phyloP scores from a whole-genome alignment of 2,329 filamentous ascomycete species.

The Grosmannia huntii region DNA sequence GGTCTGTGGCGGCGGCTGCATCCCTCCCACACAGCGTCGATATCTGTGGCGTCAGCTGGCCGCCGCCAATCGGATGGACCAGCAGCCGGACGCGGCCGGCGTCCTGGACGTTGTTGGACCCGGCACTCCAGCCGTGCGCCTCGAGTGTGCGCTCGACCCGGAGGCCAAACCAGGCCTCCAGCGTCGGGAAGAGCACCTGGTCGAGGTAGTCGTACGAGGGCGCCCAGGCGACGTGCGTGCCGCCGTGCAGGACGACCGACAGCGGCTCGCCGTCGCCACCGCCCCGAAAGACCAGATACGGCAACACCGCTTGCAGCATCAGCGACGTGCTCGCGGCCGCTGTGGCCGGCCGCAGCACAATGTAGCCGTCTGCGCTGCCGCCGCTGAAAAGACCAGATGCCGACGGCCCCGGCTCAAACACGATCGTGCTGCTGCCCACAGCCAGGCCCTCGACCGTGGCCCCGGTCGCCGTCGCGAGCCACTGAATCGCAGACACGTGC shows the following conservation, averaged over 20 bases:
- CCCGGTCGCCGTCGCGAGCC: constrained; percentile 36
- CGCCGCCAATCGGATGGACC: constrained; percentile 23
- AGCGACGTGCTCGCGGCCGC: constrained; percentile 41
- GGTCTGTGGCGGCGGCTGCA: too few species aligned
- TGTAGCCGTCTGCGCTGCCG: constrained; percentile 14
- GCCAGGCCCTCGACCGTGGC: constrained; percentile 37
- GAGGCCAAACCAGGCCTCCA: constrained; percentile 38
- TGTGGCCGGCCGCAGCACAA: constrained; percentile 26
- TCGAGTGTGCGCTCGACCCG: constrained; percentile 30
- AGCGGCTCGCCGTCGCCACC: constrained; percentile 17
- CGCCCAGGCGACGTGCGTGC: constrained; percentile 46
- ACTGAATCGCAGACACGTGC: constrained; percentile 43
- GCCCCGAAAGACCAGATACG: constrained; percentile 34
- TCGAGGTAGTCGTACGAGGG: constrained; percentile 50
- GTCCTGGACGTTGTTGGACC: too few species aligned
- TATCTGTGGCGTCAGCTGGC: constrained; percentile 2
- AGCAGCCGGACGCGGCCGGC: constrained; percentile 32
- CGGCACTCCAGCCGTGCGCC: constrained; percentile 35
- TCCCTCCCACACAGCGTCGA: background rate
- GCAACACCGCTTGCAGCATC: constrained; percentile 47
- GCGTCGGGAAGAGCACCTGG: constrained; percentile 43
- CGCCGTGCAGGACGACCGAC: constrained; percentile 39
- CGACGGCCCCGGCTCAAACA: constrained; percentile 26
- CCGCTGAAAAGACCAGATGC: background rate
- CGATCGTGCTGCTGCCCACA: constrained; percentile 37